A percentile compares a stretch with the other conserved stretches of the same genome.
phyloP scores from a whole-genome alignment of 208 protist genomes.

The Trypanosoma mega region DNA sequence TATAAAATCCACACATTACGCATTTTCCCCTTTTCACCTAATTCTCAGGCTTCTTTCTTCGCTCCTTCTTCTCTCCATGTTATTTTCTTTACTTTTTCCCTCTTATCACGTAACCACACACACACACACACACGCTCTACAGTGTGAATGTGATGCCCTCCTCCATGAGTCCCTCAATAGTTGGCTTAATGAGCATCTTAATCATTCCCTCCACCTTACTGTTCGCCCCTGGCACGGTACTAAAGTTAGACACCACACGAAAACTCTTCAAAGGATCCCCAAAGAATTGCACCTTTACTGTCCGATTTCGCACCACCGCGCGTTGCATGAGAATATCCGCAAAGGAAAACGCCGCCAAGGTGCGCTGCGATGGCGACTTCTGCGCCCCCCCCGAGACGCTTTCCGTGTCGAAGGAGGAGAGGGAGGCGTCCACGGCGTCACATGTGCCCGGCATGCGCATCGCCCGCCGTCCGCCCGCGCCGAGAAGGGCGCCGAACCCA shows the following conservation, averaged over 20 bases:
- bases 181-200: constrained; percentile 64
- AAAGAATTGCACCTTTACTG: constrained; percentile 82
- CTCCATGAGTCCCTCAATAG: constrained; percentile 81
- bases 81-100: too few relatives aligned
- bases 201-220: constrained; percentile 79
- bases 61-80: too few relatives aligned
- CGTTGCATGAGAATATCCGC: constrained; percentile 51
- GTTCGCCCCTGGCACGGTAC: constrained; percentile 64
- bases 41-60: too few relatives aligned
- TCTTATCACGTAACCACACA: too few relatives aligned
- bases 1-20: too few relatives aligned
- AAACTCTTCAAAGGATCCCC: constrained; percentile 84
- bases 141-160: constrained; percentile 58
- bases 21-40: too few relatives aligned
- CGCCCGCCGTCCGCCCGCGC: constrained; percentile 62
- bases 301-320: constrained; percentile 43
- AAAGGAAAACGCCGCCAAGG: constrained; percentile 26
- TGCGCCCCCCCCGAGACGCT: neutral
- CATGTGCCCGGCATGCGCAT: constrained; percentile 68
- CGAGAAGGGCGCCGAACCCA: constrained; percentile 77
- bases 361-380: constrained; percentile 13
- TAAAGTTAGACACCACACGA: constrained; percentile 77
- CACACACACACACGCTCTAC: neutral
- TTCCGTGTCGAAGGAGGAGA: constrained; percentile 15
- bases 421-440: constrained; percentile 11